Evolutionary conservation across 192 early-diverging fungal species (phyloP), one percentile per base, ranked within the genome.

Genomic region (Coemansia sp.): DNA sequence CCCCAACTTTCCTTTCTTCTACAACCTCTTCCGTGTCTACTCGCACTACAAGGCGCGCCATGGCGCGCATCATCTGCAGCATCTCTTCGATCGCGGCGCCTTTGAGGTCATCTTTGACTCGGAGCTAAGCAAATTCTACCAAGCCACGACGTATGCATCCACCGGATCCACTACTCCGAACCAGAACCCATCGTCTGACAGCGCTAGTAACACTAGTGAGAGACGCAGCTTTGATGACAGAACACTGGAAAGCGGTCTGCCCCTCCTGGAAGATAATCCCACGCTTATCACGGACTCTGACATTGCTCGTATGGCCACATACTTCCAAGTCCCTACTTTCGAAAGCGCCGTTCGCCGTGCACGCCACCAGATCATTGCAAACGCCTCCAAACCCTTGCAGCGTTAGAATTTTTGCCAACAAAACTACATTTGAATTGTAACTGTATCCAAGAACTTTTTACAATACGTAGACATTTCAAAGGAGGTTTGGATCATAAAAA

Each of bases 1-100:
- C 10, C 92, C 92, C 44, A 93, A 93, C 68, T 88, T 93, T 39
- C 91, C 91, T 0, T 66, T 93, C 18, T 89, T 89, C 34, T 93
- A 93, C 71, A 93, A 93, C 72, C 61, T 90, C 35, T 93, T 90
- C 63, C 88, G 92, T 5, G 81, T 93, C 24, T 93, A 92, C 72
- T 90, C 89, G 68, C 90, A 93, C 55, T 92, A 91, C 72, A 90
- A 90, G 89, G 92, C 90, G 77, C 76, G 73, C 44, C 84, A 82
- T 46, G 88, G 88, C 1, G 87, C 88, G 0, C 73, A 78, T 44
- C 71, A 81, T 33, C 66, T 81, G 60, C 62, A 59, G 38, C 79
- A 81, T 39, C 34, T 76, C 33, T 57, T 81, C 20, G 73, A 81
- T 39, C 43, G 57, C 30, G 38, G 71, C 34, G 38, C 77, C 26